Base-by-base conservation (phyloP, 768 basidiomycete genomes). In the Boletus vinaceobasis region DNA sequence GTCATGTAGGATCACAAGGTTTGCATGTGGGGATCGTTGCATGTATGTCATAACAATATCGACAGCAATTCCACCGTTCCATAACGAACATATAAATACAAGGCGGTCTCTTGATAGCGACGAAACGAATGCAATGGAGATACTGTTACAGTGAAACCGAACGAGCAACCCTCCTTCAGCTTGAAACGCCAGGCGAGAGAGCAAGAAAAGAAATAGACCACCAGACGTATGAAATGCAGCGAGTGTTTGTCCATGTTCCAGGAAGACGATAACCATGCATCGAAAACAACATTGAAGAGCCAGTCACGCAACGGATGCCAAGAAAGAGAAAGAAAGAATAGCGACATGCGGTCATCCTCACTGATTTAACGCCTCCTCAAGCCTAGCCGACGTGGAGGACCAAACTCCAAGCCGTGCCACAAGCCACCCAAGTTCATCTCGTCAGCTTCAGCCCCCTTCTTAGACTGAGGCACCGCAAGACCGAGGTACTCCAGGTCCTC, bases 351-450 rank as follows among this genome's bases (percentile, higher is more conserved):
- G 0, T 15, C 42, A 5, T 39, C 46, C 35, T 49, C 23, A 37
- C 36, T 31, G 19, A 33, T 23, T 58, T 23, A 64, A 27, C 57
- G 55, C 38, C 50, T 48, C 36, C 59, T 52, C 48, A 50, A 33
- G 13, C 60, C 57, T 14, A 14, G 42, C 47, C 45, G 57, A 48
- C 51, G 52, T 6, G 57, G 56, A 33, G 57, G 48, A 14, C 37
- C 21, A 31, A 26, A 48, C 27, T 59, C 55, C 4, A 58, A 32
- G 13, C 36, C 57, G 17, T 44, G 47, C 60, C 56, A 56, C 27
- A 27, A 19, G 8, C 61, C 59, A 32, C 54, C 52, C 19, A 73
- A 26, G 26, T 73, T 71, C 43, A 71, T n/a, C n/a, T 73, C 71
- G n/a, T 71, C 70, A 0, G 56, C 33, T 3, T 56, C 55, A 13